Conservation (phyloP, 805 yeast species). For the Yarrowia sp. region DNA sequence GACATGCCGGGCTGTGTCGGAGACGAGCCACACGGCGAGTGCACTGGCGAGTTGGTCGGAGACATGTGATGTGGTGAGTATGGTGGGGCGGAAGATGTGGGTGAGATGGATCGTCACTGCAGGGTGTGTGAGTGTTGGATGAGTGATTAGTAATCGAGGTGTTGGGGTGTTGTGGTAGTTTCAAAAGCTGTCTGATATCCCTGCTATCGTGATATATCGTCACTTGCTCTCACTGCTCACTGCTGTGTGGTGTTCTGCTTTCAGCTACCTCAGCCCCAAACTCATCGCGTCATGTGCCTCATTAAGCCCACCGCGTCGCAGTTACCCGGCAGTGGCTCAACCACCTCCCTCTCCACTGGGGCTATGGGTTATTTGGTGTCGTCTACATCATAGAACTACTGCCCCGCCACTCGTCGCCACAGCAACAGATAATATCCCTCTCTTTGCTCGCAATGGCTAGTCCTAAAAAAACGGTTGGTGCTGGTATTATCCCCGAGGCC, state of each 20-base stretch:
- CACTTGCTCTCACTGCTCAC: background rate
- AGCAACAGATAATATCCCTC: too few relatives aligned
- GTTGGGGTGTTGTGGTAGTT: too few relatives aligned
- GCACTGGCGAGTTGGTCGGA: background rate
- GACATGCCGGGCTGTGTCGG: conserved; percentile 11
- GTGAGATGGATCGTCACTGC: conserved; percentile 4
- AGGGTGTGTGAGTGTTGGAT: background rate
- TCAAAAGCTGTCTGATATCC: too few relatives aligned
- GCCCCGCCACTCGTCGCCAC: too few relatives aligned
- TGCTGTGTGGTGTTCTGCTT: background rate
- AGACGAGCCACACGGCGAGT: conserved; percentile 1
- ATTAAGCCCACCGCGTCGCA: conserved; percentile 10
- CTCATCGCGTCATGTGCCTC: conserved; percentile 14
- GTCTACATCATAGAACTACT: too few relatives aligned
- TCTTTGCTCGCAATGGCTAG: too few relatives aligned
- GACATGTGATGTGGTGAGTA: background rate
- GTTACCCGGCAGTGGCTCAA: conserved; percentile 16
- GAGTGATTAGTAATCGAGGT: background rate
- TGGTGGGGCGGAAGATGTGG: background rate
- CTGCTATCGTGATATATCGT: too few relatives aligned
- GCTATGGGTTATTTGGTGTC: too few relatives aligned
- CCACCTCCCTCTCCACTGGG: background rate
- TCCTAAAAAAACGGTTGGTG: too few relatives aligned
- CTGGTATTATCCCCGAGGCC: too few relatives aligned
- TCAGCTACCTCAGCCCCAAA: background rate